Percentiles rank a stretch among this genome's conserved stretches.
Conservation (phyloP, 108 stramenopile species). For the Cyclostephanos tholiformis region DNA sequence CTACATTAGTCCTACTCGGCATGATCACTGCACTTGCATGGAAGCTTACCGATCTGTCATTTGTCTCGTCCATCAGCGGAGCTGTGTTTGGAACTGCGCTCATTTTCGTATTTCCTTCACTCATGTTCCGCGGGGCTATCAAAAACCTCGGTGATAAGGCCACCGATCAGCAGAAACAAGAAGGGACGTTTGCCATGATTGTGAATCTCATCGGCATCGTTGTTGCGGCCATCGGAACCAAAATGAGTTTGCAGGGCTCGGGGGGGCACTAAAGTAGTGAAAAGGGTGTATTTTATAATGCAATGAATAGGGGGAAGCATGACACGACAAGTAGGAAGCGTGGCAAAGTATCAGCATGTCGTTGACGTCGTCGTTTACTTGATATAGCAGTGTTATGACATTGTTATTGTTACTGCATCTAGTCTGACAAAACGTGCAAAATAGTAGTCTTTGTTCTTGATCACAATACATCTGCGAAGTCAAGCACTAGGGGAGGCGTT, state of each 20-base stretch:
- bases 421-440: not conserved
- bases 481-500: not conserved
- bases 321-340: not conserved
- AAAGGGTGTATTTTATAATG: too few species aligned
- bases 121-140: conserved; percentile 67
- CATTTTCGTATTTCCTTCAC: conserved; percentile 47
- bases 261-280: not conserved
- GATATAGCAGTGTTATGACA: not conserved
- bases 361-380: not conserved
- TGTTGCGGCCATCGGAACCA: conserved; percentile 77
- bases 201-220: conserved; percentile 67
- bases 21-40: conserved; percentile 70
- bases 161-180: conserved; percentile 53
- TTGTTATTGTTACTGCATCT: too few species aligned
- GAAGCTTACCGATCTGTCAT: conserved; percentile 79
- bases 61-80: conserved; percentile 93
- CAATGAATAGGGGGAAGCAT: not conserved
- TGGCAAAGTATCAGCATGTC: not conserved
- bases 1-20: conserved; percentile 64
- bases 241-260: conserved; percentile 35
- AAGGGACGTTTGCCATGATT: conserved; percentile 67
- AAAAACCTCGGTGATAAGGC: conserved; percentile 69
- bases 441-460: not conserved
- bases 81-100: conserved; percentile 90
- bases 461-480: not conserved